A percentile compares a stretch with the other conserved stretches of the same genome.
Evolutionary conservation across 805 yeast species (phyloP).

Genomic region (Ogataea angusta): DNA sequence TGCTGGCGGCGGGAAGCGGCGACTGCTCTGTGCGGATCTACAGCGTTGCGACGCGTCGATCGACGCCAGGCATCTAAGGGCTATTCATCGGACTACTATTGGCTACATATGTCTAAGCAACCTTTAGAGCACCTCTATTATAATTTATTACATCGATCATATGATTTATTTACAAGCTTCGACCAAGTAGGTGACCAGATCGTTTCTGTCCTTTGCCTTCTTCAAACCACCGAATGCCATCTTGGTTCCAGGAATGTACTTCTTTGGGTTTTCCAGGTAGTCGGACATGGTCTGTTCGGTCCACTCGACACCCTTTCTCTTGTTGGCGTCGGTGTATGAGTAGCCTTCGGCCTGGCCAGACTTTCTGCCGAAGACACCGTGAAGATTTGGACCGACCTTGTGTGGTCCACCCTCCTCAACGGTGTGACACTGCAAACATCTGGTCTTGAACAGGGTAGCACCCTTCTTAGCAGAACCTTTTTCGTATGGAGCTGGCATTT

Average conservation of each 20-base stretch:
- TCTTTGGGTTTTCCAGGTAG: constrained; percentile 99
- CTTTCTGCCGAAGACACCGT: constrained; percentile 89
- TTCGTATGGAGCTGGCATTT: constrained; percentile 43
- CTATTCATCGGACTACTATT: constrained; percentile 3
- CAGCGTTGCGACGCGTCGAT: constrained; percentile 13
- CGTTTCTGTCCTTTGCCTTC: constrained; percentile 99
- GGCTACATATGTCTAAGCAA: constrained; percentile 5
- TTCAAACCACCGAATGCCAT: constrained; percentile 99
- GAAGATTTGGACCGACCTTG: constrained; percentile 98
- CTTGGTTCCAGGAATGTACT: constrained; percentile 99
- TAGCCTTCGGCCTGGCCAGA: constrained; percentile 91
- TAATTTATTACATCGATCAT: constrained; percentile 4
- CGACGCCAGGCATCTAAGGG: constrained; percentile 8
- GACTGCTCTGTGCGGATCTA: constrained; percentile 57
- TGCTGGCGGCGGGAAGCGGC: constrained; percentile 59
- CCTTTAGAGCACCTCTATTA: constrained; percentile 8
- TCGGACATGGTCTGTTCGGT: constrained; percentile 82
- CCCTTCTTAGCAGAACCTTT: constrained; percentile 82
- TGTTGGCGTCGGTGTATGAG: constrained; percentile 98
- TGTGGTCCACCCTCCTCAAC: constrained; percentile 93
- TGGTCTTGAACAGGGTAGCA: constrained; percentile 96
- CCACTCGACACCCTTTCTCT: constrained; percentile 92
- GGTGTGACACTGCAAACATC: constrained; percentile 99
- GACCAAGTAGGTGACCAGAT: constrained; percentile 81
- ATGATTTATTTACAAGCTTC: constrained; percentile 45